Evolutionary conservation across 805 yeast genomes (phyloP).

Genomic region (Soucietia sequanensis): DNA sequence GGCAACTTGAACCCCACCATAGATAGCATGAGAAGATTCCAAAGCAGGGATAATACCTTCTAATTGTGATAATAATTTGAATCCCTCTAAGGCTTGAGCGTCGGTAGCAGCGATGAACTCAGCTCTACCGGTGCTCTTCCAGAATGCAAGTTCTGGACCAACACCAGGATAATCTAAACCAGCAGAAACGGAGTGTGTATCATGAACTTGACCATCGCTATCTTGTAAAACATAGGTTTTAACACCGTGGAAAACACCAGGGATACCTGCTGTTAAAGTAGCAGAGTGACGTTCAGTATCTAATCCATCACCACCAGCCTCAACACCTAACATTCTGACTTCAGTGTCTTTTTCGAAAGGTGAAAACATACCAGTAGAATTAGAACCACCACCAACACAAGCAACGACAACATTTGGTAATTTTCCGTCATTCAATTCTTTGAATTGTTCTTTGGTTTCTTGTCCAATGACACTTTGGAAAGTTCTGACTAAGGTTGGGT

Average conservation of each 20-base stretch:
- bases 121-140: constrained; percentile 95
- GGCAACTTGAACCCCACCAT: constrained; percentile 87
- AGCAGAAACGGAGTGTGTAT: constrained; percentile 97
- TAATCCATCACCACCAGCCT: constrained; percentile 98
- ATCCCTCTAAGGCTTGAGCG: constrained; percentile 91
- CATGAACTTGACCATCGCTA: constrained; percentile 92
- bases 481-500: constrained; percentile 96
- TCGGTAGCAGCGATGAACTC: constrained; percentile 89
- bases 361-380: constrained; percentile 92
- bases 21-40: constrained; percentile 95
- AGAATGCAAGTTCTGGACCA: constrained; percentile 94
- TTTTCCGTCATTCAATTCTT: constrained; percentile 70
- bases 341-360: constrained; percentile 82
- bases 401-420: constrained; percentile 95
- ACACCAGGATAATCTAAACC: constrained; percentile 99
- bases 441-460: constrained; percentile 91
- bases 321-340: constrained; percentile 88
- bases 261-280: constrained; percentile 88
- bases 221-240: constrained; percentile 91
- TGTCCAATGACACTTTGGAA: constrained; percentile 97
- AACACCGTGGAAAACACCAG: constrained; percentile 99
- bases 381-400: constrained; percentile 99
- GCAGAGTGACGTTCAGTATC: constrained; percentile 91
- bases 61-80: constrained; percentile 80
- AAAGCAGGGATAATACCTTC: constrained; percentile 99